Base-by-base conservation (phyloP, 192 early-diverging fungal genomes). In the Podila verticillata region DNA sequence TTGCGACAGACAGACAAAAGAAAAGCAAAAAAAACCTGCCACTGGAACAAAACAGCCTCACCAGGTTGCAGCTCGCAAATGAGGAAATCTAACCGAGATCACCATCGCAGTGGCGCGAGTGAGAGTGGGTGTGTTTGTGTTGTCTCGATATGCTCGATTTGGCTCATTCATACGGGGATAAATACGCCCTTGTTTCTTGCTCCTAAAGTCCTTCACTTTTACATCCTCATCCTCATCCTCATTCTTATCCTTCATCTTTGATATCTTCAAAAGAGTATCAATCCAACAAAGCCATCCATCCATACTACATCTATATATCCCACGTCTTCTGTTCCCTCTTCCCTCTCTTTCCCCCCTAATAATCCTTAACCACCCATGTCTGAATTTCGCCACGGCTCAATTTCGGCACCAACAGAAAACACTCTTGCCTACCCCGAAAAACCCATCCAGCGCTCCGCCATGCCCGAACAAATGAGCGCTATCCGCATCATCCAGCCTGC, bases 401-500 rank as follows among this genome's bases (percentile, higher is more conserved):
- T 26, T 12, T n/a, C 24, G n/a, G 51, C 51, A 2, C 1, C 51
- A 19, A 54, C 20, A n/a, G 7, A 24, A 54, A 54, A 54, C 51
- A 54, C 51, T 54, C 51, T 54, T 54, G 51, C 51, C 7, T 54
- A 54, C 10, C n/a, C 51, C 51, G 51, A 54, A 24, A 54, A 54
- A 26, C 51, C 51, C 22, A 24, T 60, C 58, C 58, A 28, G 26
- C 58, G 30, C 22, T 7, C 58, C 54, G 22, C 6, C 26, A 57
- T 57, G 22, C n/a, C 22, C 58, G 58, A 64, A 26, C 67, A 56
- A 9, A 51, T 61, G 48, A 35, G 49, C 2, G 66, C 74, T 48
- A 36, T 77, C 17, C 74, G 74, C 9, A 63, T 77, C 57, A 77
- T 77, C 63, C 66, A 68, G 61, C 66, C 74, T 9, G 74, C 77